Conservation (phyloP, 2,329 filamentous ascomycete genomes). For the Calycina herbarum region DNA sequence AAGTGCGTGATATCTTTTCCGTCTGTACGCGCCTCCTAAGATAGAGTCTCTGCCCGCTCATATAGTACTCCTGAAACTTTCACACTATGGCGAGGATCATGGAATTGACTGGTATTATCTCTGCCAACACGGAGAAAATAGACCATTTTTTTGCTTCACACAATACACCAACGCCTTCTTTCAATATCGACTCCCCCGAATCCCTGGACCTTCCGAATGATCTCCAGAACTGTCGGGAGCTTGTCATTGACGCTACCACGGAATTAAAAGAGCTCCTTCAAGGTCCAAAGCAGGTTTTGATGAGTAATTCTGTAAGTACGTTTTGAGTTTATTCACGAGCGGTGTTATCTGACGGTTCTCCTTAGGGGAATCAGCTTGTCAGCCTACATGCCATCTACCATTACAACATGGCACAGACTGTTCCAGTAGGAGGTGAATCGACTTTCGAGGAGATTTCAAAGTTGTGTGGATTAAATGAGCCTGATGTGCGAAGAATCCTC, state of each 20-base stretch:
- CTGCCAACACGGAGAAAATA: conserved; percentile 6
- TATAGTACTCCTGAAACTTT: too few species aligned
- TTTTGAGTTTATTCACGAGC: neutral
- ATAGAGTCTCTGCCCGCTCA: too few species aligned
- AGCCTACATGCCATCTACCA: neutral
- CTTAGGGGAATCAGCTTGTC: neutral
- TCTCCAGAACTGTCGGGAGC: neutral
- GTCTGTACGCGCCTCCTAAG: too few species aligned
- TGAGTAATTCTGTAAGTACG: conserved; percentile 44
- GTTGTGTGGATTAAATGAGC: neutral
- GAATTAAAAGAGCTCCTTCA: conserved; percentile 5
- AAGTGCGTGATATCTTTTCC: too few species aligned
- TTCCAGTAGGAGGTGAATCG: conserved; percentile 34
- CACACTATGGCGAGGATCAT: neutral
- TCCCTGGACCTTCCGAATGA: conserved; percentile 8
- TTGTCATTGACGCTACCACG: conserved; percentile 4
- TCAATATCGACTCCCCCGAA: conserved; percentile 4
- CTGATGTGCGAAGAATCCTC: conserved; percentile 5
- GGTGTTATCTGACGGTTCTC: neutral
- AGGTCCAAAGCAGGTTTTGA: neutral
- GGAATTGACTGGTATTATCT: conserved; percentile 3
- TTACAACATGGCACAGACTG: conserved; percentile 18
- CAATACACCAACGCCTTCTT: conserved; percentile 10
- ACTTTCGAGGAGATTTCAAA: conserved; percentile 11
- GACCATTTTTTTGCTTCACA: conserved; percentile 4